Conservation (phyloP, 352 stramenopile species). For the Pythium plurisporium region DNA sequence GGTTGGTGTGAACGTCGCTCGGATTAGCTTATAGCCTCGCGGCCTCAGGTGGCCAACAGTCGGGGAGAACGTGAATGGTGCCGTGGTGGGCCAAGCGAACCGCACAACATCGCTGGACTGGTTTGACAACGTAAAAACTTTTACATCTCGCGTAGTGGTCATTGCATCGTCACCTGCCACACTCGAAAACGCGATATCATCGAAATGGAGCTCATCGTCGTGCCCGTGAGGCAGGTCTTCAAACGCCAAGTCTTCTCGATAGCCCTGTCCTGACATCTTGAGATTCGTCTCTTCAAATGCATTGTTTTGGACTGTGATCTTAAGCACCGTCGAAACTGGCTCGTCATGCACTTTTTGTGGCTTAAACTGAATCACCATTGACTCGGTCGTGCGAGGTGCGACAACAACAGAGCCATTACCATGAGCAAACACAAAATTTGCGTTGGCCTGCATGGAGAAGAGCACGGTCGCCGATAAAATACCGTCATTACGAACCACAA, state of each 20-base stretch:
- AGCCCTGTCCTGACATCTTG: slow-evolving; percentile 65
- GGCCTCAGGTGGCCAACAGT: slow-evolving; percentile 64
- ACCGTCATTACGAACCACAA: slow-evolving; percentile 89
- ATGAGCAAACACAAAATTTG: slow-evolving; percentile 68
- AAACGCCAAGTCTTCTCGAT: slow-evolving; percentile 82
- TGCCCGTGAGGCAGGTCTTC: slow-evolving; percentile 76
- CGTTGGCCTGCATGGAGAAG: slow-evolving; percentile 81
- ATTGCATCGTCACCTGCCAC: background rate
- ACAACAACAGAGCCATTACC: slow-evolving; percentile 77
- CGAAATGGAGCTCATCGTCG: slow-evolving; percentile 85
- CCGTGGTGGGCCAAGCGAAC: slow-evolving; percentile 60
- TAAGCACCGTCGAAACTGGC: slow-evolving; percentile 40
- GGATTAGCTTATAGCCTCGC: slow-evolving; percentile 62
- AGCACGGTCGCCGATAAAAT: slow-evolving; percentile 89
- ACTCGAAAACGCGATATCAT: slow-evolving; percentile 61
- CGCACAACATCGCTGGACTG: slow-evolving; percentile 49
- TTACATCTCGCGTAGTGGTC: slow-evolving; percentile 29
- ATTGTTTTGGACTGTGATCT: slow-evolving; percentile 90
- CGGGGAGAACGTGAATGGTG: slow-evolving; percentile 71
- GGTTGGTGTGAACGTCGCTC: slow-evolving; percentile 56
- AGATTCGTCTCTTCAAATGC: slow-evolving; percentile 84
- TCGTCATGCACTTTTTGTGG: slow-evolving; percentile 76
- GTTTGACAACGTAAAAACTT: slow-evolving; percentile 79
- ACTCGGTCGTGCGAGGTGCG: slow-evolving; percentile 53
- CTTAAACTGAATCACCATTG: slow-evolving; percentile 76